phyloP scores from a whole-genome alignment of 495 filamentous ascomycete species.

The Hamigera avellanea region DNA sequence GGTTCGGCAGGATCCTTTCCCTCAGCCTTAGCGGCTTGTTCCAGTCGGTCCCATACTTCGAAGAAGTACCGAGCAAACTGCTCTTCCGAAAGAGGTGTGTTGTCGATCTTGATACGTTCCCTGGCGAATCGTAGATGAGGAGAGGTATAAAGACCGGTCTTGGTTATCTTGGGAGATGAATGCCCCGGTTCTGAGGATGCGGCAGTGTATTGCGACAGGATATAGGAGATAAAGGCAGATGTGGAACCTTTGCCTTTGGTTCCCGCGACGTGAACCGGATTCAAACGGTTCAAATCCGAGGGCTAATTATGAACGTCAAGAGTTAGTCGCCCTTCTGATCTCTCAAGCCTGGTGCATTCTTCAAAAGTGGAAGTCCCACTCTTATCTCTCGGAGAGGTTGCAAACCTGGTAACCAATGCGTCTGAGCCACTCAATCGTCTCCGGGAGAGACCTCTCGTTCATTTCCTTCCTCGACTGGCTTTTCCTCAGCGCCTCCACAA shows the following conservation, averaged over 20 bases:
- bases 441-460: slow-evolving; percentile 56
- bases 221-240: slow-evolving; percentile 41
- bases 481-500: slow-evolving; percentile 63
- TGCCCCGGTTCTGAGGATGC: slow-evolving; percentile 21
- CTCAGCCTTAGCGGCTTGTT: slow-evolving; percentile 34
- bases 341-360: slow-evolving; percentile 6
- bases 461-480: slow-evolving; percentile 49
- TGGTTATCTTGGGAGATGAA: slow-evolving; percentile 28
- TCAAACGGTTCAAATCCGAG: slow-evolving; percentile 64
- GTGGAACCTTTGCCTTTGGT: slow-evolving; percentile 83
- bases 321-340: background rate
- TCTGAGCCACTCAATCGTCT: slow-evolving; percentile 66
- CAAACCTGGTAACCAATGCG: slow-evolving; percentile 71
- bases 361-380: background rate
- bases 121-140: slow-evolving; percentile 81
- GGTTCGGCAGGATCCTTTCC: slow-evolving; percentile 35
- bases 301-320: slow-evolving; percentile 28
- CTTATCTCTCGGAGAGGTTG: slow-evolving; percentile 1
- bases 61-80: slow-evolving; percentile 81
- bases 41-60: slow-evolving; percentile 72
- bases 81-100: slow-evolving; percentile 59
- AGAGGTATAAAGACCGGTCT: slow-evolving; percentile 77
- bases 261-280: slow-evolving; percentile 74
- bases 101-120: slow-evolving; percentile 80
- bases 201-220: slow-evolving; percentile 45